A percentile compares a stretch with the other conserved stretches of the same genome.
phyloP scores from a whole-genome alignment of 1,284 basidiomycete species.

The Thecaphora thlaspeos region DNA sequence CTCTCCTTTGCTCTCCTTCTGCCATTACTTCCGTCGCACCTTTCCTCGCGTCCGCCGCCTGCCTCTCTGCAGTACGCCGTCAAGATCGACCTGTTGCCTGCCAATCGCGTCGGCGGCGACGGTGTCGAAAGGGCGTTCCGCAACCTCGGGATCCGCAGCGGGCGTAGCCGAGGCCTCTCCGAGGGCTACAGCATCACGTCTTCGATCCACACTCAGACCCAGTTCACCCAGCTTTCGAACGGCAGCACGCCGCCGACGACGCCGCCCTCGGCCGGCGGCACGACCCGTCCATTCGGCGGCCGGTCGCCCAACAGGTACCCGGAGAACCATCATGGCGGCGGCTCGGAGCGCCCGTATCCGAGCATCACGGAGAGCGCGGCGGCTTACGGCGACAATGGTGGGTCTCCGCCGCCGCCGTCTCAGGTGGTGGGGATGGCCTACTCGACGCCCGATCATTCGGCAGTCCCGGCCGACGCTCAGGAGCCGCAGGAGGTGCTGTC shows the following conservation, averaged over 20 bases:
- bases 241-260: conserved; percentile 29
- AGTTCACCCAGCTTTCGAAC: conserved; percentile 30
- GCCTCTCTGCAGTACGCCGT: conserved; percentile 25
- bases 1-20: too few species aligned
- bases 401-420: neutral
- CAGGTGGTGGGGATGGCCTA: conserved; percentile 19
- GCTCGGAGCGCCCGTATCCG: too few species aligned
- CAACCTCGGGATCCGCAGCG: conserved; percentile 11
- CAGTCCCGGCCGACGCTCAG: conserved; percentile 11
- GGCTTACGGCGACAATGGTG: neutral
- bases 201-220: conserved; percentile 37
- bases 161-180: conserved; percentile 21
- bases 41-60: neutral
- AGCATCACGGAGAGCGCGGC: neutral
- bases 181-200: conserved; percentile 28
- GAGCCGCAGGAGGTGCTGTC: conserved; percentile 11
- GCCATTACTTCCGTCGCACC: too few species aligned
- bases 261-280: conserved; percentile 14
- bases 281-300: conserved; percentile 16
- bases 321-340: too few species aligned
- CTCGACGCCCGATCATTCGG: conserved; percentile 20
- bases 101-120: conserved; percentile 19
- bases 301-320: conserved; percentile 9
- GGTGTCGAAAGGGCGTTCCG: conserved; percentile 24
- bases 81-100: conserved; percentile 48